A percentile compares a stretch with the other conserved stretches of the same genome.
These are phyloP conservation scores for Otatea glauca DNA, from an alignment of 176 grass and related monocot species.

Conservation along the genomic window DNA sequence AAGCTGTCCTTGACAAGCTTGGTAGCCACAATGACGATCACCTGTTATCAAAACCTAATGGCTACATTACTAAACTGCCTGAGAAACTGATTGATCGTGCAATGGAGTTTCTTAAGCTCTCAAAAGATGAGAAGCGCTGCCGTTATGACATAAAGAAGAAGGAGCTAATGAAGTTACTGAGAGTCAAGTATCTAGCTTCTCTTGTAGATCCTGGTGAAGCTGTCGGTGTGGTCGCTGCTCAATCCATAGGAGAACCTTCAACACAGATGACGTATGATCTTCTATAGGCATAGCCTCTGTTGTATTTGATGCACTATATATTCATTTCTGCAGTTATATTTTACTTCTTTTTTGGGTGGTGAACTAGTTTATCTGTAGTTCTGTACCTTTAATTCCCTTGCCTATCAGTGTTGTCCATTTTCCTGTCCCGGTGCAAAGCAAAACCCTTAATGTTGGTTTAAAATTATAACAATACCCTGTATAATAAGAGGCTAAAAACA, in stretches of 20 bases:
- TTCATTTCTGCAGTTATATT: slow-evolving; percentile 1
- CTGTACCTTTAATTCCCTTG: not conserved
- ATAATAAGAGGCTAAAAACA: not conserved
- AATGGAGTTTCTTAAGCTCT: slow-evolving; percentile 25
- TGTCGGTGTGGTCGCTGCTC: slow-evolving; percentile 92
- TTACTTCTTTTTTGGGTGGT: not conserved
- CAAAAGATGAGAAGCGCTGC: slow-evolving; percentile 29
- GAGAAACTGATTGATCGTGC: slow-evolving; percentile 6
- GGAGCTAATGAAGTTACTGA: slow-evolving; percentile 65
- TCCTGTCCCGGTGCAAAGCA: not conserved
- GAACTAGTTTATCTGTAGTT: not conserved
- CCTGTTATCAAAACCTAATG: slow-evolving; percentile 40
- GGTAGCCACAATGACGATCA: not conserved
- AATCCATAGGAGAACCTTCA: slow-evolving; percentile 95
- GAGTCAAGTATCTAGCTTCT: slow-evolving; percentile 68
- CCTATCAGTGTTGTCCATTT: not conserved
- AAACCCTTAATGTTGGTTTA: not conserved
- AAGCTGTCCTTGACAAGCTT: slow-evolving; percentile 55
- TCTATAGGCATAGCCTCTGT: slow-evolving; percentile 19
- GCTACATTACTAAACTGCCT: slow-evolving; percentile 56
- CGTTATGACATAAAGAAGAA: slow-evolving; percentile 41
- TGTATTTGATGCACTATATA: not conserved
- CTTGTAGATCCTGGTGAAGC: slow-evolving; percentile 85
- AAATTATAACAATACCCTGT: not conserved
- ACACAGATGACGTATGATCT: slow-evolving; percentile 93